Evolutionary conservation across 2,329 filamentous ascomycete species (phyloP).

Genomic region (Colletotrichum trifolii): DNA sequence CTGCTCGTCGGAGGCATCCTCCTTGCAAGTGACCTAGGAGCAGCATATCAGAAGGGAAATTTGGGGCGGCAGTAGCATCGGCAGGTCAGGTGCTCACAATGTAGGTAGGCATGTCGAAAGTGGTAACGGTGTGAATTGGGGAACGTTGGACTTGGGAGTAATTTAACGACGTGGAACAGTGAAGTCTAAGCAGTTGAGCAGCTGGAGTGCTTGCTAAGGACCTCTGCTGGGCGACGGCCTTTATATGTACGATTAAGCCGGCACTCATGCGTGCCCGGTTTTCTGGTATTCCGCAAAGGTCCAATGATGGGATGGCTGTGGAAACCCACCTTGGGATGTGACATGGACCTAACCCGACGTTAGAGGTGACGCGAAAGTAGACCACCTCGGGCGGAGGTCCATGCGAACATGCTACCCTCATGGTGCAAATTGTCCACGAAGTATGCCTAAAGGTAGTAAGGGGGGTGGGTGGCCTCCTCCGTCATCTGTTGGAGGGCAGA

Average conservation of each 20-base stretch:
- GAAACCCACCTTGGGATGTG: too few relatives aligned
- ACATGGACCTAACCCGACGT: too few relatives aligned
- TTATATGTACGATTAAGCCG: slow-evolving; percentile 16
- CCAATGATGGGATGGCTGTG: slow-evolving; percentile 7
- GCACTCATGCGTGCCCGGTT: slow-evolving; percentile 9
- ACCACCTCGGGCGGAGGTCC: too few relatives aligned
- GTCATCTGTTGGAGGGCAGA: background rate
- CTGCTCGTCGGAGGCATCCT: slow-evolving; percentile 72
- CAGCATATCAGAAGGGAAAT: background rate
- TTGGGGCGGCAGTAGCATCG: background rate
- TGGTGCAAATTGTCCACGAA: too few relatives aligned
- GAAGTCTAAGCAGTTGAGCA: too few relatives aligned
- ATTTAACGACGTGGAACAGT: too few relatives aligned
- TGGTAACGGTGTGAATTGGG: too few relatives aligned
- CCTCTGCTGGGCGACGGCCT: background rate
- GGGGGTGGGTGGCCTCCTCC: slow-evolving; percentile 4
- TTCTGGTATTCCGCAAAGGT: background rate
- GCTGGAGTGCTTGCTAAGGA: too few relatives aligned
- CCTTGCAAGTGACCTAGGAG: slow-evolving; percentile 81
- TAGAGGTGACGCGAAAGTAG: too few relatives aligned
- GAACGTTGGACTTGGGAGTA: slow-evolving; percentile 14
- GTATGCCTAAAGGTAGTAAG: too few relatives aligned
- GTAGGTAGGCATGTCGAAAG: slow-evolving; percentile 62
- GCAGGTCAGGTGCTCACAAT: slow-evolving; percentile 56
- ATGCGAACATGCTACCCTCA: too few relatives aligned